A percentile compares a stretch with the other conserved stretches of the same genome.
Conservation (phyloP, 1,284 basidiomycete genomes). For the Cryptococcus deneoformans region DNA sequence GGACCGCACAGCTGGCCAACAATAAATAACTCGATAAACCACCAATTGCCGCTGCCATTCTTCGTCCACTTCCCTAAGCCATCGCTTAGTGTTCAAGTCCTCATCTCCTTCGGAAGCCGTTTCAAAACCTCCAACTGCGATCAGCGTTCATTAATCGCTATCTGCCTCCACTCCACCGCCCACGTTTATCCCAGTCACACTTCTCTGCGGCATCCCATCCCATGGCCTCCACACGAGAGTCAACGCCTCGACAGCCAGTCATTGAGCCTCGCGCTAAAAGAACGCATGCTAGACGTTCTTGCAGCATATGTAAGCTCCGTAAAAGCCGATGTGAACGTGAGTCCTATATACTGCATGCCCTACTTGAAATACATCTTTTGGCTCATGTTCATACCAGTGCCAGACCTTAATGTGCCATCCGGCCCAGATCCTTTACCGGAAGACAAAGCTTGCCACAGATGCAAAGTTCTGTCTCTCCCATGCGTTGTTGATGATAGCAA, state of each 20-base stretch:
- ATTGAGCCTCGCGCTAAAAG: slow-evolving; percentile 28
- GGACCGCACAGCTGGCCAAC: neutral
- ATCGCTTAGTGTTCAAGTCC: neutral
- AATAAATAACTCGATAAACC: neutral
- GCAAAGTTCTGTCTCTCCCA: slow-evolving; percentile 36
- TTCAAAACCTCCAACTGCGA: neutral
- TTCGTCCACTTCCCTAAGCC: neutral
- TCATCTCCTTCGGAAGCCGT: neutral
- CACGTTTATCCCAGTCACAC: no score
- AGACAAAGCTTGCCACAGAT: slow-evolving; percentile 45
- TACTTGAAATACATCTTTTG: neutral
- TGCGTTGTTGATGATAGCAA: slow-evolving; percentile 42
- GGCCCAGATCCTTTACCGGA: slow-evolving; percentile 26
- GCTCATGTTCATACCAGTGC: slow-evolving; percentile 11
- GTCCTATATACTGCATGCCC: neutral
- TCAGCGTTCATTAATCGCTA: neutral
- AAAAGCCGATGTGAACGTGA: slow-evolving; percentile 42
- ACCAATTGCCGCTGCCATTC: neutral
- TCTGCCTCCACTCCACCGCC: no score
- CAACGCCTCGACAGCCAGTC: neutral
- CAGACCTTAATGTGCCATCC: slow-evolving; percentile 41
- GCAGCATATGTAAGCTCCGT: slow-evolving; percentile 44
- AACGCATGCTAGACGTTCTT: slow-evolving; percentile 44
- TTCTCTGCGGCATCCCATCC: no score
- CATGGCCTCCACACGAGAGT: no score